phyloP scores from a whole-genome alignment of 495 filamentous ascomycete genomes.

The Lophium mytilinum region DNA sequence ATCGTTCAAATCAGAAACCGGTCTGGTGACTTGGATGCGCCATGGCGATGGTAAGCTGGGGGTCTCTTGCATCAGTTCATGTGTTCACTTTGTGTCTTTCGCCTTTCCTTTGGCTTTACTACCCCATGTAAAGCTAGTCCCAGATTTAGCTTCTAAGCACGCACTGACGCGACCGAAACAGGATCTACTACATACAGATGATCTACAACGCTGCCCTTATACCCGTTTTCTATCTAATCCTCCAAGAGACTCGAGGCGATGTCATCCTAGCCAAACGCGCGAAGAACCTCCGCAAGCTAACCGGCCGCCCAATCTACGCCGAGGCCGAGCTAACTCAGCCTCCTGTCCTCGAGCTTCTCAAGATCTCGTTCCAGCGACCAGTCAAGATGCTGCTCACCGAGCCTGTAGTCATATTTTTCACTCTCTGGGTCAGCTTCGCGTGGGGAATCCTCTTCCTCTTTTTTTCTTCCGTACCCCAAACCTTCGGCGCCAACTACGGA shows the following conservation, averaged over 20 bases:
- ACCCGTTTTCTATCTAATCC: slow-evolving; percentile 5
- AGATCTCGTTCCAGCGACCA: slow-evolving; percentile 10
- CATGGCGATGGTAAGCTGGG: slow-evolving; percentile 10
- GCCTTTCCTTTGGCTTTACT: no score
- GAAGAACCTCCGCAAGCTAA: slow-evolving; percentile 8
- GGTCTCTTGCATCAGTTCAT: background rate
- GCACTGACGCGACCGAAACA: no score
- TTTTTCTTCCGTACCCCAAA: slow-evolving; percentile 4
- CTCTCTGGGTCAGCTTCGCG: slow-evolving; percentile 16
- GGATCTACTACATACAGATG: slow-evolving; percentile 14
- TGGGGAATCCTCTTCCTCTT: slow-evolving; percentile 20
- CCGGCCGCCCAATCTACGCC: slow-evolving; percentile 35
- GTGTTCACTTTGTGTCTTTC: background rate
- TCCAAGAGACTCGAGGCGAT: slow-evolving; percentile 18
- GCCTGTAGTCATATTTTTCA: slow-evolving; percentile 17
- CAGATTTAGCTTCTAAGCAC: no score
- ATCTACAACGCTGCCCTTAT: slow-evolving; percentile 12
- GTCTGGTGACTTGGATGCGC: background rate
- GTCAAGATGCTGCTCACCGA: slow-evolving; percentile 17
- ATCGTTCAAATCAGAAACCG: slow-evolving; percentile 8
- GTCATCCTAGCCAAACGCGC: slow-evolving; percentile 3
- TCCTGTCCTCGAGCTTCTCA: slow-evolving; percentile 1
- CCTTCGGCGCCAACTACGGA: slow-evolving; percentile 34
- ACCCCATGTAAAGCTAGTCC: no score
- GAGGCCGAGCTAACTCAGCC: slow-evolving; percentile 20